Percentiles rank a stretch among this genome's conserved stretches.
Evolutionary conservation across 2,329 filamentous ascomycete genomes (phyloP).

Genomic region (Alternaria gaisen): DNA sequence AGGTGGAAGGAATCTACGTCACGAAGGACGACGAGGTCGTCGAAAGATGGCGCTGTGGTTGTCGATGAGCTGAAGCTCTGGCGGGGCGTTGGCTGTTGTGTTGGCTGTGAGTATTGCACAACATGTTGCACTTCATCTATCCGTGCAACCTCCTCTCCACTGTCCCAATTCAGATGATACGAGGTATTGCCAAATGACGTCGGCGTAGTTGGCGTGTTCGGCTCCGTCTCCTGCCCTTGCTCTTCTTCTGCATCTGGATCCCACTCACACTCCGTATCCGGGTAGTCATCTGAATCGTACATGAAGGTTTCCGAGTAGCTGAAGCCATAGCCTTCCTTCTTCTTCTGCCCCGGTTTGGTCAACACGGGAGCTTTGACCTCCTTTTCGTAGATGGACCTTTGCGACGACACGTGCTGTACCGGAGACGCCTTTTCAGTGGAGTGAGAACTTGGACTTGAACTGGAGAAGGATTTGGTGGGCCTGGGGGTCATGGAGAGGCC

Average conservation of each 20-base stretch:
- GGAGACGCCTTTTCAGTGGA: background rate
- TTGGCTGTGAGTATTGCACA: background rate
- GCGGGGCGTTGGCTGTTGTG: background rate
- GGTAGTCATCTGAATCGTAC: constrained; percentile 35
- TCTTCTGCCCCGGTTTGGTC: constrained; percentile 28
- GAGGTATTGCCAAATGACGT: background rate
- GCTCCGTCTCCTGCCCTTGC: background rate
- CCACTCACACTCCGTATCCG: constrained; percentile 30
- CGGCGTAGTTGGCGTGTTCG: background rate
- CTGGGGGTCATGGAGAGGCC: constrained; percentile 5
- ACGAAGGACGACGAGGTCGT: constrained; percentile 35
- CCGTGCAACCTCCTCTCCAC: background rate
- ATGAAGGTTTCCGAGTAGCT: constrained; percentile 34
- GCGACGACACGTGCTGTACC: background rate
- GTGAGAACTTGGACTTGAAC: background rate
- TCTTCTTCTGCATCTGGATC: constrained; percentile 11
- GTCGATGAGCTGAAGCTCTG: background rate
- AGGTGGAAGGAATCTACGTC: constrained; percentile 31
- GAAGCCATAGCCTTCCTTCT: constrained; percentile 37
- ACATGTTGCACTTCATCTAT: background rate
- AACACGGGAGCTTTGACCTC: constrained; percentile 8
- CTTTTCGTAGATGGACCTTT: background rate
- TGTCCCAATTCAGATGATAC: constrained; percentile 9
- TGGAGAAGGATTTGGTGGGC: background rate
- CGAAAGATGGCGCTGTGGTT: constrained; percentile 25